phyloP scores from a whole-genome alignment of 192 early-diverging fungal species.

The Podila epicladia region DNA sequence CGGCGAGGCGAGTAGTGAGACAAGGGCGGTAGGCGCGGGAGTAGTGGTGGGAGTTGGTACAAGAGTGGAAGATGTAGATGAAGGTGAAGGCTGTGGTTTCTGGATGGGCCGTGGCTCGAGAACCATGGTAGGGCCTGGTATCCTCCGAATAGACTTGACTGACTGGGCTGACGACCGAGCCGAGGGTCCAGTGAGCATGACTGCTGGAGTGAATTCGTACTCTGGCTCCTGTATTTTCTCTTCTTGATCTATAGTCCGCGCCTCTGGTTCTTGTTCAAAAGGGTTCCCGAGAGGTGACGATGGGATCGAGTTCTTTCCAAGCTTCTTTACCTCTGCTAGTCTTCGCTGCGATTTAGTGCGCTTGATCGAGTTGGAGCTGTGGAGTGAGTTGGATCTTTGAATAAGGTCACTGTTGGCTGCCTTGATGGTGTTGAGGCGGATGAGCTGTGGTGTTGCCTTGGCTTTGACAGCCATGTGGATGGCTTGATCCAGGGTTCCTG shows the following conservation, averaged over 20 bases:
- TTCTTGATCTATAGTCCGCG: background rate
- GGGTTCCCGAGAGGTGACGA: background rate
- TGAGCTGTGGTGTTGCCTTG: conserved; percentile 26
- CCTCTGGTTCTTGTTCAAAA: background rate
- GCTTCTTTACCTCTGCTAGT: conserved; percentile 1
- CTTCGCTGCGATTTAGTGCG: conserved; percentile 19
- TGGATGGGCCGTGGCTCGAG: conserved; percentile 31
- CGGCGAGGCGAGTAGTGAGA: conserved; percentile 2
- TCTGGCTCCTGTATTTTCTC: conserved; percentile 3
- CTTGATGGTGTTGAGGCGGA: conserved; percentile 27
- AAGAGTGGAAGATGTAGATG: background rate
- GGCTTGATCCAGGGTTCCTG: conserved; percentile 33
- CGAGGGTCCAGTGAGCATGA: conserved; percentile 40
- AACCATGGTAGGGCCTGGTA: conserved; percentile 20
- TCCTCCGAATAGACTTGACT: background rate
- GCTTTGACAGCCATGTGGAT: conserved; percentile 20
- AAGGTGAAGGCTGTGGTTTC: background rate
- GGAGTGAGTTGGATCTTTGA: conserved; percentile 33
- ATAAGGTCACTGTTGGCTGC: conserved; percentile 26
- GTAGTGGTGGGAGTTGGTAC: background rate
- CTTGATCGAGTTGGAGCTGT: conserved; percentile 40
- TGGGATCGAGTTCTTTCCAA: background rate
- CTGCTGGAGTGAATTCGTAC: conserved; percentile 25
- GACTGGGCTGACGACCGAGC: conserved; percentile 48
- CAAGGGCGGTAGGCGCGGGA: background rate